Evolutionary conservation across 192 early-diverging fungal genomes (phyloP), one percentile per base, ranked within the genome.

Genomic region (Rhizophagus prolifer): DNA sequence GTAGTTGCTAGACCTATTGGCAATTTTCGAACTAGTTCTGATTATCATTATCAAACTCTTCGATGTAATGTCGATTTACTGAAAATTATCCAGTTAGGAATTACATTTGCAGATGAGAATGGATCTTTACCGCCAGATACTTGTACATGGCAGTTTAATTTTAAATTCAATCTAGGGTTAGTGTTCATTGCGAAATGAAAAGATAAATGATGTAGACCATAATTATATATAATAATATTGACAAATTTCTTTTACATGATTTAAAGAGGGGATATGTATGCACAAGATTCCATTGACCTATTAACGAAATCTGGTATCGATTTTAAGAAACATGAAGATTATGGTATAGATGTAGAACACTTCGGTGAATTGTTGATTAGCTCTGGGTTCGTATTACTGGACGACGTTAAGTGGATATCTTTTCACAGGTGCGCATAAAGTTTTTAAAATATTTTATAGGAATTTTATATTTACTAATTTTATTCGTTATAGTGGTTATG

Each of bases 81-180:
- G 28, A 96, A 92, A 83, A 96, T 99, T 65, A 99, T 99, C 79
- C 98, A 99, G 81, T 89, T 99, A 30, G 98, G 98, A n/a, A 88
- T 98, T 25, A 96, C 96, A 7, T 94, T 96, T 78, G 91, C 94
- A 65, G 94, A 98, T 81, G 91, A 90, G 77, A 74, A 92, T 31
- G 98, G 98, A 68, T 92, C 94, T 50, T 79, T 90, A 28, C 95
- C 98, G 59, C 88, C 89, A 59, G 94, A 92, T 73, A 91, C 89
- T 16, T 94, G 93, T 81, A 96, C 95, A 34, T 99, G 97, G 96
- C 98, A 99, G 85, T 99, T 99, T 85, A 98, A 99, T 88, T 99
- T 99, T 87, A 95, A 93, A 80, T 99, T 99, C 80, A 95, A 91
- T 79, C 80, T 99, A 63, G 85, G 82, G 93, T 95, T 82, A 80